Base-by-base conservation (phyloP, 371 early-diverging fungal species). In the Fennellomyces sp. region DNA sequence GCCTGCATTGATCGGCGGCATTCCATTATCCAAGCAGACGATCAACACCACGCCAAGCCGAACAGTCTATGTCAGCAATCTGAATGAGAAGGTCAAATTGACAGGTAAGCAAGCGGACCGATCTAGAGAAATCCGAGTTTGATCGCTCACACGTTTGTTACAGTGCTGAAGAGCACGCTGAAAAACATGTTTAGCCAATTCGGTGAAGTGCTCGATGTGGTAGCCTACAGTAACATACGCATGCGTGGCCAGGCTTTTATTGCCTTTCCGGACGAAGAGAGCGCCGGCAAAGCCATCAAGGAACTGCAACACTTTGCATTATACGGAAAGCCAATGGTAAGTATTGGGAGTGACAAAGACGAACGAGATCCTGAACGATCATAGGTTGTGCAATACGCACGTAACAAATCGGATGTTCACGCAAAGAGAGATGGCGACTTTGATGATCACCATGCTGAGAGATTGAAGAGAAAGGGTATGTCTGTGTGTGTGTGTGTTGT, bases 211-310 rank as follows among this genome's bases (percentile, higher is more conserved):
- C 55, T 90, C 10, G 89, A 92, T 53, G 84, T 93, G 10, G 78
- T 84, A 13, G 87, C 87, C 10, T 88, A 89, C 51, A 60, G 69
- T 54, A 87, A 87, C 71, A 76, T 93, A 53, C 78, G 80, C 47
- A 81, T 87, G 78, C 82, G 91, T 48, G 94, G 94, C 25, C 94
- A 94, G 64, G 94, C 94, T 1, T 94, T 91, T 70, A 72, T 94
- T 12, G 85, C 85, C 0, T 93, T 81, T 58, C 74, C 75, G 52
- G 66, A 82, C 13, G 72, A 73, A 19, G 92, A 90, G 17, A 61
- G 76, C 25, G 93, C 94, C 6, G 81, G 87, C 13, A 88, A 88
- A n/a, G 96, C 97, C 2, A 76, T 95, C 49, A 80, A 93, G 56
- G 89, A 90, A 51, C 75, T 95, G 23, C 94, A 96, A 64, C 91